phyloP scores from a whole-genome alignment of 192 early-diverging fungal genomes.

The Backusella liffmaniae region DNA sequence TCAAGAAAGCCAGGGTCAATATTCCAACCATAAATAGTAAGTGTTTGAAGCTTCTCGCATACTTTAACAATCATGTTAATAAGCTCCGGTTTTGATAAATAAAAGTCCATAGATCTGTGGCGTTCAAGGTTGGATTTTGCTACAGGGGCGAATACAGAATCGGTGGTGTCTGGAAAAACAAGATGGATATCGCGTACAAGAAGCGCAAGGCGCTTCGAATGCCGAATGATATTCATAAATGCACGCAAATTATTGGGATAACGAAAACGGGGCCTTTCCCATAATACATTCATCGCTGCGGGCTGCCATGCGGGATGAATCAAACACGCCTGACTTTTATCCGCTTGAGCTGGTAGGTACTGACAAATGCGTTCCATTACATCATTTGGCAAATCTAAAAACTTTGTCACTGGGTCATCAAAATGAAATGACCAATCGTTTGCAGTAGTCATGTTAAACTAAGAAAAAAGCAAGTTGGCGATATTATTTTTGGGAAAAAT shows the following conservation, averaged over 20 bases:
- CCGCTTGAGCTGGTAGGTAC: slow-evolving; percentile 27
- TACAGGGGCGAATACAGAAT: neutral
- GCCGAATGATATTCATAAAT: slow-evolving; percentile 17
- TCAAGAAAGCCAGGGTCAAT: slow-evolving; percentile 23
- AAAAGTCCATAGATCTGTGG: neutral
- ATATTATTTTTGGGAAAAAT: neutral
- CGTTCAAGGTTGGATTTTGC: neutral
- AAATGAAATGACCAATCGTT: slow-evolving; percentile 20
- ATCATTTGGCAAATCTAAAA: slow-evolving; percentile 13
- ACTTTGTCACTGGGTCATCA: slow-evolving; percentile 5
- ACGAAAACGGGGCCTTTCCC: slow-evolving; percentile 34
- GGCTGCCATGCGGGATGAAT: slow-evolving; percentile 32
- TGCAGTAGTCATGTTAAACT: neutral
- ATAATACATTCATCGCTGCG: slow-evolving; percentile 34
- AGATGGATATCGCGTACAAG: slow-evolving; percentile 31
- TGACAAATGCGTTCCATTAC: slow-evolving; percentile 26
- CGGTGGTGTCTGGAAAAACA: slow-evolving; percentile 13
- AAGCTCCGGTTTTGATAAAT: slow-evolving; percentile 20
- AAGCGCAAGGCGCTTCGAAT: slow-evolving; percentile 18
- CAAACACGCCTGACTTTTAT: slow-evolving; percentile 29
- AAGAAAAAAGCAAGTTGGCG: neutral
- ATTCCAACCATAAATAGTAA: slow-evolving; percentile 43
- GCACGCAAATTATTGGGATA: slow-evolving; percentile 27
- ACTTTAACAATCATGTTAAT: slow-evolving; percentile 16
- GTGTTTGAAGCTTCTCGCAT: slow-evolving; percentile 32